A percentile compares a stretch with the other conserved stretches of the same genome.
These are phyloP conservation scores for Hymenoscyphus fraxineus DNA, from an alignment of 2,329 filamentous ascomycete species.

Conservation along the genomic window DNA sequence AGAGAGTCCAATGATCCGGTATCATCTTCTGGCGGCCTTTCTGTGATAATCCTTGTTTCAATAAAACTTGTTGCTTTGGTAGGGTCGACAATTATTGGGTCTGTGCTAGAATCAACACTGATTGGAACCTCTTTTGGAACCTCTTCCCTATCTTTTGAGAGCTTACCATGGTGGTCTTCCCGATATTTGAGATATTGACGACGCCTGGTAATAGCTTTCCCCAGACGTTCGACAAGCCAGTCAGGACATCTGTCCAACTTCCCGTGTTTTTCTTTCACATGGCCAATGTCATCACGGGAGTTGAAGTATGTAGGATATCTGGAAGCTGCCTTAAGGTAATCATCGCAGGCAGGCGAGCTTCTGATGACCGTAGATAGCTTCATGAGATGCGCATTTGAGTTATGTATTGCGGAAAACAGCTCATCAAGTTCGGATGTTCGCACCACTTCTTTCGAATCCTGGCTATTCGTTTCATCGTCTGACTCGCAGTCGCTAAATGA, in stretches of 20 bases:
- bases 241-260: conserved; percentile 15
- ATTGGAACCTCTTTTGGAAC: neutral
- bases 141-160: conserved; percentile 14
- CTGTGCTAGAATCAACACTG: neutral
- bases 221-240: conserved; percentile 30
- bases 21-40: conserved; percentile 11
- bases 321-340: conserved; percentile 29
- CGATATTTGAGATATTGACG: conserved; percentile 34
- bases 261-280: conserved; percentile 28
- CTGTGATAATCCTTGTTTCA: conserved; percentile 5
- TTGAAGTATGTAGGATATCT: no score
- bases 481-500: conserved; percentile 6
- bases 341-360: conserved; percentile 23
- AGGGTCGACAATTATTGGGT: conserved; percentile 15
- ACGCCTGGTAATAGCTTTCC: conserved; percentile 32
- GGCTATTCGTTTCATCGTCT: conserved; percentile 12
- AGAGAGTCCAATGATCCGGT: conserved; percentile 23
- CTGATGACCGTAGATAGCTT: conserved; percentile 28
- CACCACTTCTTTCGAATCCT: neutral
- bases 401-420: conserved; percentile 22
- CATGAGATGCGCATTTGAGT: conserved; percentile 23
- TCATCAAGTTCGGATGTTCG: conserved; percentile 27
- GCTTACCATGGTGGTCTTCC: conserved; percentile 29
- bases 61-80: conserved; percentile 29
- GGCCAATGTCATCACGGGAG: no score